Conservation (phyloP, 768 basidiomycete species). For the Leccinum disarticulatum region DNA sequence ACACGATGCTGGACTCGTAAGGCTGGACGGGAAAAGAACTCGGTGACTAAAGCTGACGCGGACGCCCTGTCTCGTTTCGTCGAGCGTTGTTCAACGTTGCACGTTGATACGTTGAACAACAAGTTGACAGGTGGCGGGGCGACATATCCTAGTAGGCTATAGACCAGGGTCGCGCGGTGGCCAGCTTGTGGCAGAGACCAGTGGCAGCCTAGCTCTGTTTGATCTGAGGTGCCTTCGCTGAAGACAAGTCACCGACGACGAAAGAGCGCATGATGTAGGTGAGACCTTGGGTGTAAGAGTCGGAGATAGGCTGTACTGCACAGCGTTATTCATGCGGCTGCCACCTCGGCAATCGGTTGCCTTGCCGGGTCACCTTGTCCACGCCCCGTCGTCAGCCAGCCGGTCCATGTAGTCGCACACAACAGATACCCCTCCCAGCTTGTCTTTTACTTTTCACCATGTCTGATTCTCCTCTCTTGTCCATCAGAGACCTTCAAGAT, state of each 20-base stretch:
- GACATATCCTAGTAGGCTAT: background rate
- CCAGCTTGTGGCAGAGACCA: no score
- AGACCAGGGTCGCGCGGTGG: background rate
- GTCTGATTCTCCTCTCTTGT: constrained; percentile 10
- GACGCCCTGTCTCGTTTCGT: background rate
- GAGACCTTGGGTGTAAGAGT: background rate
- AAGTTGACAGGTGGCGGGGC: background rate
- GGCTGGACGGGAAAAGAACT: background rate
- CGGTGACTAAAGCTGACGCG: background rate
- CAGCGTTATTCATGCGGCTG: no score
- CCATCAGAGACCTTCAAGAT: constrained; percentile 9
- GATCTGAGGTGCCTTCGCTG: no score
- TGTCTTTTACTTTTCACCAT: constrained; percentile 9
- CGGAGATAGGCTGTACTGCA: no score
- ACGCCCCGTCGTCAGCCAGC: background rate
- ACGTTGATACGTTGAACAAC: background rate
- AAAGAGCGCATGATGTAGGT: background rate
- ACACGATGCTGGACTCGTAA: background rate
- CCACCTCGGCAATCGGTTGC: constrained; percentile 9
- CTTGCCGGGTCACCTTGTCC: constrained; percentile 4
- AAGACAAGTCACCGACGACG: background rate
- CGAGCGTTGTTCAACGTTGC: background rate
- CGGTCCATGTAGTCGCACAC: constrained; percentile 15
- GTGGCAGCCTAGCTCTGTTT: no score
- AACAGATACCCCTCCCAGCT: background rate